Evolutionary conservation across 768 basidiomycete species (phyloP).

Genomic region (Rhodotorula paludigena): DNA sequence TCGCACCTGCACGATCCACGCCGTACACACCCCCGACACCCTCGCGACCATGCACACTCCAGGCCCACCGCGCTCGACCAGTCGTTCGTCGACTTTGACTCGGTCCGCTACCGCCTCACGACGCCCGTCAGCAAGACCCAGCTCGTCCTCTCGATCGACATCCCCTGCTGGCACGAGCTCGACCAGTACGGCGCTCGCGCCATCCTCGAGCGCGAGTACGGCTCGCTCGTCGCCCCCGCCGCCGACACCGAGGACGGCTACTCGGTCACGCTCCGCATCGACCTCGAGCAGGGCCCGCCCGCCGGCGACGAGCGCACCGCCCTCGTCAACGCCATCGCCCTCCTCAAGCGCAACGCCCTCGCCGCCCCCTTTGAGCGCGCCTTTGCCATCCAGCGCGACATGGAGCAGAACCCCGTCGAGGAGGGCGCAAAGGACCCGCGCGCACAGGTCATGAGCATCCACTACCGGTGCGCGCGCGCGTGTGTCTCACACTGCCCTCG

Average conservation of each 20-base stretch:
- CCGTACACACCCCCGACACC: not conserved
- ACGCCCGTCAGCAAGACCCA: constrained; percentile 66
- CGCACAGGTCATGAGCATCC: constrained; percentile 83
- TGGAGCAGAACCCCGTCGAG: constrained; percentile 56
- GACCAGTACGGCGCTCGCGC: constrained; percentile 77
- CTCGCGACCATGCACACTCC: constrained; percentile 19
- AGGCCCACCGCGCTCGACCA: constrained; percentile 91
- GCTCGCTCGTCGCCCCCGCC: constrained; percentile 54
- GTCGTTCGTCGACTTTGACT: constrained; percentile 95
- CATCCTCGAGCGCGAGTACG: constrained; percentile 76
- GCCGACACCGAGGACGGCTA: constrained; percentile 73
- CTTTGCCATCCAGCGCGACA: constrained; percentile 71
- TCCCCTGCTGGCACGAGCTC: constrained; percentile 88
- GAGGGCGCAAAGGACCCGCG: constrained; percentile 58
- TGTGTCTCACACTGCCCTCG: not conserved
- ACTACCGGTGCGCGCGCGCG: constrained; percentile 65
- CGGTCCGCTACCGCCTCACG: constrained; percentile 87
- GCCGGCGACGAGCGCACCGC: constrained; percentile 67
- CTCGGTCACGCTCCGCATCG: constrained; percentile 77
- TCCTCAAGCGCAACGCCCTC: constrained; percentile 86
- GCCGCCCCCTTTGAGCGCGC: constrained; percentile 90
- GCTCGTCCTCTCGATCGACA: constrained; percentile 87
- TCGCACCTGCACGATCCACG: not conserved
- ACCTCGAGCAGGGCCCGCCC: constrained; percentile 75
- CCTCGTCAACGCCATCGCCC: constrained; percentile 72